Conservation (phyloP, 208 protist species). For the Trypanosoma mega region DNA sequence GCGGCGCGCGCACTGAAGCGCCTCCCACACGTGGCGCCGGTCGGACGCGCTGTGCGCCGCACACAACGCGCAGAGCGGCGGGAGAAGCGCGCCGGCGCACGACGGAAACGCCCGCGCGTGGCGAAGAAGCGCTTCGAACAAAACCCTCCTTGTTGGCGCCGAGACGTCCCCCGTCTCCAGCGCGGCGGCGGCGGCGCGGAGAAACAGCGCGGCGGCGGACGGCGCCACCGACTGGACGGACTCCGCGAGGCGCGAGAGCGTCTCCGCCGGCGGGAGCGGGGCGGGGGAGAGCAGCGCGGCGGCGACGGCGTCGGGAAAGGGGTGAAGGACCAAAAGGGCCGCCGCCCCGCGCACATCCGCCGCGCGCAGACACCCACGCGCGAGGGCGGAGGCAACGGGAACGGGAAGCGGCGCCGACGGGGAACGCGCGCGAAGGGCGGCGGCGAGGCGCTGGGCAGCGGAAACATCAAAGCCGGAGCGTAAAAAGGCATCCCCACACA, state of each 20-base stretch:
- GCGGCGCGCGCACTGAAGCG: slow-evolving; percentile 43
- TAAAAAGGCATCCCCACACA: slow-evolving; percentile 34
- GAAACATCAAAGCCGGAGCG: slow-evolving; percentile 1
- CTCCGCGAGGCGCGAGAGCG: slow-evolving; percentile 35
- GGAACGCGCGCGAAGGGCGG: slow-evolving; percentile 24
- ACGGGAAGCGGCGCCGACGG: slow-evolving; percentile 48
- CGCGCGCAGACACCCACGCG: slow-evolving; percentile 26
- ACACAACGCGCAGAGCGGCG: slow-evolving; percentile 51
- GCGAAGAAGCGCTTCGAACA: slow-evolving; percentile 28
- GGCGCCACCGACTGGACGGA: slow-evolving; percentile 27
- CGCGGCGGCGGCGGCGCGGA: slow-evolving; percentile 24
- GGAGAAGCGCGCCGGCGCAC: slow-evolving; percentile 39
- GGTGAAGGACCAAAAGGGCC: slow-evolving; percentile 43
- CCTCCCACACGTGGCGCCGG: slow-evolving; percentile 36
- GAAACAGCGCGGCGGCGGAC: slow-evolving; percentile 26
- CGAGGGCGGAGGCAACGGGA: slow-evolving; percentile 41
- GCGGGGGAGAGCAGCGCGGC: neutral
- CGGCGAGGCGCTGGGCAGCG: slow-evolving; percentile 12
- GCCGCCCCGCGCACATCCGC: slow-evolving; percentile 37
- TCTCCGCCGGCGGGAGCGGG: neutral
- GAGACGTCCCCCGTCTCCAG: slow-evolving; percentile 8
- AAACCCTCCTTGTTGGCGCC: no score
- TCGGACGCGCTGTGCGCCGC: slow-evolving; percentile 17
- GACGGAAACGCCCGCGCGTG: slow-evolving; percentile 45
- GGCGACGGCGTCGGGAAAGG: slow-evolving; percentile 18